phyloP scores from a whole-genome alignment of 768 basidiomycete species.

The Galerina marginata region DNA sequence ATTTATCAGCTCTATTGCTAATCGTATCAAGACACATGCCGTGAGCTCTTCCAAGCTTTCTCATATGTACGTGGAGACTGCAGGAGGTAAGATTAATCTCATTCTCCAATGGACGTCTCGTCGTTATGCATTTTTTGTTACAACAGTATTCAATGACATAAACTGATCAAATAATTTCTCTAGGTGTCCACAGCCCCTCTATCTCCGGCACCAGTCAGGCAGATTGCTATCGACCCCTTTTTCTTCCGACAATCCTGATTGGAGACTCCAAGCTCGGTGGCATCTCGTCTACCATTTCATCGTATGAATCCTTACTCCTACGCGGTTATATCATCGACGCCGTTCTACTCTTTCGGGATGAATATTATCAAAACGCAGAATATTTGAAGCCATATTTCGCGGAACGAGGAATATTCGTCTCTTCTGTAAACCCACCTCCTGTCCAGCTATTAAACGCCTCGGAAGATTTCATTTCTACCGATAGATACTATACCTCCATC shows the following conservation, averaged over 20 bases:
- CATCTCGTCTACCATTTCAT: slow-evolving; percentile 88
- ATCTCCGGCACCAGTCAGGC: slow-evolving; percentile 83
- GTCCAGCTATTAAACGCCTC: slow-evolving; percentile 42
- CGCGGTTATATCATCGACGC: slow-evolving; percentile 90
- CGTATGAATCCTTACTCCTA: slow-evolving; percentile 90
- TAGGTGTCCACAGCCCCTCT: slow-evolving; percentile 93
- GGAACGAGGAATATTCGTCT: slow-evolving; percentile 66
- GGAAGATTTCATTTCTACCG: slow-evolving; percentile 58
- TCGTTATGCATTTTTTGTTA: neutral
- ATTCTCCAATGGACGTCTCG: neutral
- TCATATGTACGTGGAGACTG: slow-evolving; percentile 90
- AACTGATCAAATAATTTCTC: slow-evolving; percentile 6
- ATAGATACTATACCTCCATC: slow-evolving; percentile 75
- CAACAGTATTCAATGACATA: neutral
- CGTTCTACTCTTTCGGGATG: slow-evolving; percentile 82
- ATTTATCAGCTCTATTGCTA: slow-evolving; percentile 67
- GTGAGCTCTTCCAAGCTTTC: slow-evolving; percentile 32
- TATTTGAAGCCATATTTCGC: slow-evolving; percentile 83
- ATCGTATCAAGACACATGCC: slow-evolving; percentile 64
- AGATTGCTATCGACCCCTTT: slow-evolving; percentile 85
- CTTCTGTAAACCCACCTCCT: slow-evolving; percentile 65
- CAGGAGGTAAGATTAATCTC: slow-evolving; percentile 74
- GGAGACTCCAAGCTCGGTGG: slow-evolving; percentile 92
- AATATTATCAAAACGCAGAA: slow-evolving; percentile 87
- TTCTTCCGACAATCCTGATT: slow-evolving; percentile 85